Conservation (phyloP, 2,329 filamentous ascomycete genomes). For the Colletotrichum sp. region DNA sequence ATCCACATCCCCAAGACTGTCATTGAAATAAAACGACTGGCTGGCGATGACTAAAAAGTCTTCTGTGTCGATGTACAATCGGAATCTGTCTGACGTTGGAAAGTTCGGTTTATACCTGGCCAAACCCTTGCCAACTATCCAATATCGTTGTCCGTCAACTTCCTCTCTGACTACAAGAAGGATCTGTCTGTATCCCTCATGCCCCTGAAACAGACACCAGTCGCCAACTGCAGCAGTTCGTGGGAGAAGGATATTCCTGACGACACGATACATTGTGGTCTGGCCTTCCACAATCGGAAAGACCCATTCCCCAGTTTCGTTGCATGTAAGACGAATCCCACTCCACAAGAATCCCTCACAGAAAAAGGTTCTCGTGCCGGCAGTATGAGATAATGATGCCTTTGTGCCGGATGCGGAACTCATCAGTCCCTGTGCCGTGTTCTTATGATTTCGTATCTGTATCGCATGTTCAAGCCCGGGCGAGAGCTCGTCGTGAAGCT, state of each 20-base stretch:
- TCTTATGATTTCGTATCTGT: neutral
- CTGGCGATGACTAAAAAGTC: neutral
- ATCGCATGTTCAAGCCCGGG: neutral
- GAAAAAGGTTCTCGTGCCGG: rapidly evolving
- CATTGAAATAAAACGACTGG: neutral
- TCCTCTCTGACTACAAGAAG: neutral
- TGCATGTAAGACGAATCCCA: neutral
- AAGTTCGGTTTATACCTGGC: neutral
- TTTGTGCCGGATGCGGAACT: neutral
- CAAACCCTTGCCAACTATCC: neutral
- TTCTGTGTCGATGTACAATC: neutral
- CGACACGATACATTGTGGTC: neutral
- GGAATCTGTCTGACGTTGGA: neutral
- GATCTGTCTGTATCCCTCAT: neutral
- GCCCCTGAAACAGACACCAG: neutral
- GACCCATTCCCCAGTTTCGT: neutral
- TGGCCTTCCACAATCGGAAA: neutral
- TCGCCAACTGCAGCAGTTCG: neutral
- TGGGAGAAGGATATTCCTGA: neutral
- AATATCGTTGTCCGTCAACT: rapidly evolving
- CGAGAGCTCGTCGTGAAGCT: neutral
- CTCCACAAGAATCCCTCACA: neutral
- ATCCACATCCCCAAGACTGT: neutral
- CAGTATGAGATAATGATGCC: neutral
- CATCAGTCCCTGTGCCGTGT: neutral